Evolutionary conservation across 768 basidiomycete genomes (phyloP), one percentile per base, ranked within the genome.

Genomic region (Gyrodon lividus): DNA sequence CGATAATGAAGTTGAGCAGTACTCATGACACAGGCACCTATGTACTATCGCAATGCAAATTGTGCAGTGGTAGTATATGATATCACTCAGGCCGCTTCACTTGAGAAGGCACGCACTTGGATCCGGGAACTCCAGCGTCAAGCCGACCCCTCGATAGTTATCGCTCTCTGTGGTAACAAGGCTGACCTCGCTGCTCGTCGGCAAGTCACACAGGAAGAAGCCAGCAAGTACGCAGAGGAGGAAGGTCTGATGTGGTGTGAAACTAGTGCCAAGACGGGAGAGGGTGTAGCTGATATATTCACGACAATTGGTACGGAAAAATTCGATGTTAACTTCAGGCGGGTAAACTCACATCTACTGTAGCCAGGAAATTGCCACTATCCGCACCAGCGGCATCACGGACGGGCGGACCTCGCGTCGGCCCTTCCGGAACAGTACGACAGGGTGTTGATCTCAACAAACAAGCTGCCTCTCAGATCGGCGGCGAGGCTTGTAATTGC

Each of bases 121-220:
- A 95, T 98, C 66, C 81, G 89, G 46, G 95, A 98, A 70, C 83
- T 98, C 2, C 94, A 97, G 66, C 92, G 95, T 48, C 95, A 98
- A 73, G 96, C 95, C 50, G 96, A 98, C 68, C 95, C 96, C 6
- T 90, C 87, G 39, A 98, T 97, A 76, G 83, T 96, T 61, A 96
- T 98, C 68, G 89, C 92, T 35, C 84, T 98, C 31, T 96, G 93
- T 52, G 96, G 96, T 43, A 98, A 98, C 79, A 98, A 98, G 74
- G 72, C 84, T 24, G 96, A 98, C 72, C 75, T 98, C 22, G 77
- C 83, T 35, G 87, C 86, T 8, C 86, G 89, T 55, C 83, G 92
- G 60, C 91, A 93, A 68, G 89, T 92, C 3, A 76, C 88, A 17
- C 79, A 88, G 59, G 92, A 92, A 59, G 92, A 94, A 64, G 92